A percentile compares a stretch with the other conserved stretches of the same genome.
Evolutionary conservation across 768 basidiomycete genomes (phyloP).

Genomic region (Hygrocybe coccinea): DNA sequence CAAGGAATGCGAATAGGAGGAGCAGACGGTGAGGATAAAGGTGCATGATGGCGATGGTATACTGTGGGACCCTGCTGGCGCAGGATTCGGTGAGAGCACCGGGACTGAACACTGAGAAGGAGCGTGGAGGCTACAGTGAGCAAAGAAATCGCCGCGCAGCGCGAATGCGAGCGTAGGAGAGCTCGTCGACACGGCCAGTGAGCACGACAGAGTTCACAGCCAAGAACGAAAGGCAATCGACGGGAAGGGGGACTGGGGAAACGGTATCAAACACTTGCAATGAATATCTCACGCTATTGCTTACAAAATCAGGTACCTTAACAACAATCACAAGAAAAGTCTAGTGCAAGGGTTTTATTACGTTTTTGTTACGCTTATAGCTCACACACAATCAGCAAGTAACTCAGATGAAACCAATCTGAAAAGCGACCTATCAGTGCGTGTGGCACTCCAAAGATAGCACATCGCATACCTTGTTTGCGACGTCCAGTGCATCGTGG

Average conservation of each 20-base stretch:
- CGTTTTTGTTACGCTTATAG: too few relatives aligned
- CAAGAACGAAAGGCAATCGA: not conserved
- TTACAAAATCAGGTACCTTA: too few relatives aligned
- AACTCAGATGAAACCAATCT: conserved; percentile 92
- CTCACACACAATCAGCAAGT: not conserved
- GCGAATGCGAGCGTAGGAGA: not conserved
- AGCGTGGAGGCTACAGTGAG: conserved; percentile 30
- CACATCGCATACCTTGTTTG: conserved; percentile 73
- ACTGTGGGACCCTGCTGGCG: too few relatives aligned
- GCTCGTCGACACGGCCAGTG: not conserved
- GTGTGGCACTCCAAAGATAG: not conserved
- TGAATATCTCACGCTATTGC: too few relatives aligned
- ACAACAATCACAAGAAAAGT: too few relatives aligned
- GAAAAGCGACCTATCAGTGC: not conserved
- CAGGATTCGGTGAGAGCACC: too few relatives aligned
- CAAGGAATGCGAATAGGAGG: conserved; percentile 28
- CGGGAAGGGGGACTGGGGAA: too few relatives aligned
- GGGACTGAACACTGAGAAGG: conserved; percentile 26
- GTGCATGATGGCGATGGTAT: conserved; percentile 23
- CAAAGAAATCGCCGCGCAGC: not conserved
- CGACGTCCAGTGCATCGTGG: conserved; percentile 93
- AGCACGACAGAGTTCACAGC: not conserved
- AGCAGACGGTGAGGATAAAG: conserved; percentile 17
- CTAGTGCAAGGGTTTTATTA: too few relatives aligned
- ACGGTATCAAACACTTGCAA: too few relatives aligned